phyloP scores from a whole-genome alignment of 2,329 filamentous ascomycete genomes.

The Parafenestella ontariensis region DNA sequence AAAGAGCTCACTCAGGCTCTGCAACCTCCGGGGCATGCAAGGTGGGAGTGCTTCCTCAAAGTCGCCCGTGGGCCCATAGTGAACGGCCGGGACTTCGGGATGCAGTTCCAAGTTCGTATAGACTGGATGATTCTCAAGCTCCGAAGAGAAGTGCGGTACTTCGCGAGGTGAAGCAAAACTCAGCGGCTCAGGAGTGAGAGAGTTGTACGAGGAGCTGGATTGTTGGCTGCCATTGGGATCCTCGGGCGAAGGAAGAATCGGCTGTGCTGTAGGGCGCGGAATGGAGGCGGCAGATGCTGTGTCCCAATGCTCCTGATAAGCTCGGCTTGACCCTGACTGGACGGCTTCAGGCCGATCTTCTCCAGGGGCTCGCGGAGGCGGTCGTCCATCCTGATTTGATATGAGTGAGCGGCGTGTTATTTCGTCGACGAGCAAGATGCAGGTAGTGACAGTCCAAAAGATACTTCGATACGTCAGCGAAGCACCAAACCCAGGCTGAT shows the following conservation, averaged over 20 bases:
- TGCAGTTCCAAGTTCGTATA: not conserved
- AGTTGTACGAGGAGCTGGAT: not conserved
- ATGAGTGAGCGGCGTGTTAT: not conserved
- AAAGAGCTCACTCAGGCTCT: not conserved
- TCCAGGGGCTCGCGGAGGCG: not conserved
- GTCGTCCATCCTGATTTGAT: not conserved
- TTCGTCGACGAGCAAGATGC: not conserved
- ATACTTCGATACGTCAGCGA: slow-evolving; percentile 5
- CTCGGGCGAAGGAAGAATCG: not conserved
- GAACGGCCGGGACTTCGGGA: not conserved
- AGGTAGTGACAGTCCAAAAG: slow-evolving; percentile 11
- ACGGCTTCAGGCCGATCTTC: not conserved
- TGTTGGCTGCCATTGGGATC: not conserved
- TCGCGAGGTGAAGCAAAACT: too few species aligned
- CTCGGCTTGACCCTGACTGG: not conserved
- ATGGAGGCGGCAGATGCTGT: not conserved
- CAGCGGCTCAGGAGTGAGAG: not conserved
- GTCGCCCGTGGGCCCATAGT: not conserved
- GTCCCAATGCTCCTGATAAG: not conserved
- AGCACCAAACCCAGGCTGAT: not conserved
- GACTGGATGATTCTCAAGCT: not conserved
- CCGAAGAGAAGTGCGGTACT: not conserved
- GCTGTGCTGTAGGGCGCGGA: not conserved
- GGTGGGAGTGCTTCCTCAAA: not conserved
- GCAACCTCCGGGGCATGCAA: not conserved